Base-by-base conservation (phyloP, 176 grass and related monocot species). In the Triticum turgidum region DNA sequence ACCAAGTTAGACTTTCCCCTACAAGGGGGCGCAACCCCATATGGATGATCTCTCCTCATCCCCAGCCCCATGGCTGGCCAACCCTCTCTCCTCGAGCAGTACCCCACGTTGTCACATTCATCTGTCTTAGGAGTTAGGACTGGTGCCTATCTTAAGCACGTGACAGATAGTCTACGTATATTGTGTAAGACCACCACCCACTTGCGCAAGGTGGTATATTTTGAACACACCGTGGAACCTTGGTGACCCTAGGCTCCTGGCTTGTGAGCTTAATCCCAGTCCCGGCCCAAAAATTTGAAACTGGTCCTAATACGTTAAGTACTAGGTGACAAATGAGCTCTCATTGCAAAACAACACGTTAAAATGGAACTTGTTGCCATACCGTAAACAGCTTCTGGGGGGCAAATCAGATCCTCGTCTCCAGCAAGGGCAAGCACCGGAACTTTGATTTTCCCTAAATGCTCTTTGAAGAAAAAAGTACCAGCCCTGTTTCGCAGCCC, bases 381-480 rank as follows among this genome's bases (percentile, higher is more conserved):
- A 98, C 96, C 96, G 17, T 92, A 86, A 69, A 95, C 96, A 87
- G 96, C 96, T 89, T 94, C 91, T 67, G 93, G 96, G 76, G 93
- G 96, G 38, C 93, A 95, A 88, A 98, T 95, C 69, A 92, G 42
- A 91, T 98, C 96, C 79, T 87, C 83, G 35, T 98, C 93, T 87
- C 91, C 96, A 67, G 96, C 96, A 74, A 98, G 88, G 59, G 96
- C 88, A 93, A 98, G 96, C 44, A 95, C 86, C 1, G 91, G 96
- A 17, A 95, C 84, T 56, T 84, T 88, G 81, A 87, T 92, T 88
- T 94, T 92, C 33, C 42, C 56, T 52, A 98, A 82, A 82, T 98
- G 90, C 59, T 94, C 78, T 73, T 95, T 98, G 71, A 93, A 95
- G 78, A 80, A 91, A 84, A 98, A 95, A 22, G 88, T 91, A 11